A percentile compares a stretch with the other conserved stretches of the same genome.
phyloP scores from a whole-genome alignment of 75 land plant species.

The Adiantum capillusveneris region DNA sequence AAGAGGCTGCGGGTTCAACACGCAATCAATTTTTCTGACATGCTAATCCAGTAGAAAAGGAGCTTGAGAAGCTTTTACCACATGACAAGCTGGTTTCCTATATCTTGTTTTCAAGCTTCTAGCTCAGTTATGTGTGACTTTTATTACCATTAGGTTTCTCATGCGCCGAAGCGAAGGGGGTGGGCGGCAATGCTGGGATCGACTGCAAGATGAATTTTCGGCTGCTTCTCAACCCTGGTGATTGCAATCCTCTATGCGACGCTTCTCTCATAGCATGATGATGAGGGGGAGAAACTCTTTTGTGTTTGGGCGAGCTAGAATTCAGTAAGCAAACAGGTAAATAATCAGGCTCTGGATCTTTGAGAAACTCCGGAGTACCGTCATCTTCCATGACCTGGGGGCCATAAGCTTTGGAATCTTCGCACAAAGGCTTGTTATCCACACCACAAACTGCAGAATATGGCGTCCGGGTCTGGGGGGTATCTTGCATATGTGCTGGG shows the following conservation, averaged over 20 bases:
- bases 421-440: not conserved
- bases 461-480: not conserved
- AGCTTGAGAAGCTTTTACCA: too few species aligned
- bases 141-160: not conserved
- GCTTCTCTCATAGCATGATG: conserved; percentile 15
- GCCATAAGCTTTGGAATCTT: not conserved
- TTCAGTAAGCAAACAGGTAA: conserved; percentile 42
- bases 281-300: conserved; percentile 68
- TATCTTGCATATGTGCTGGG: not conserved
- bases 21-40: too few species aligned
- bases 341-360: conserved; percentile 25
- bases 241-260: conserved; percentile 19
- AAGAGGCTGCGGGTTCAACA: too few species aligned
- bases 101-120: too few species aligned
- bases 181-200: conserved; percentile 65
- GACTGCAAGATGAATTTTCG: conserved; percentile 70
- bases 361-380: conserved; percentile 64
- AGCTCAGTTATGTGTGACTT: too few species aligned
- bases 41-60: too few species aligned
- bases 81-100: too few species aligned
- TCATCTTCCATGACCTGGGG: conserved; percentile 28
- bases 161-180: conserved; percentile 35
- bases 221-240: conserved; percentile 43
- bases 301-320: conserved; percentile 67
- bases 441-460: not conserved